Percentiles rank a stretch among this genome's conserved stretches.
These are phyloP conservation scores for Penicillium brevicompactum DNA, from an alignment of 2,329 filamentous ascomycete species.

Conservation along the genomic window DNA sequence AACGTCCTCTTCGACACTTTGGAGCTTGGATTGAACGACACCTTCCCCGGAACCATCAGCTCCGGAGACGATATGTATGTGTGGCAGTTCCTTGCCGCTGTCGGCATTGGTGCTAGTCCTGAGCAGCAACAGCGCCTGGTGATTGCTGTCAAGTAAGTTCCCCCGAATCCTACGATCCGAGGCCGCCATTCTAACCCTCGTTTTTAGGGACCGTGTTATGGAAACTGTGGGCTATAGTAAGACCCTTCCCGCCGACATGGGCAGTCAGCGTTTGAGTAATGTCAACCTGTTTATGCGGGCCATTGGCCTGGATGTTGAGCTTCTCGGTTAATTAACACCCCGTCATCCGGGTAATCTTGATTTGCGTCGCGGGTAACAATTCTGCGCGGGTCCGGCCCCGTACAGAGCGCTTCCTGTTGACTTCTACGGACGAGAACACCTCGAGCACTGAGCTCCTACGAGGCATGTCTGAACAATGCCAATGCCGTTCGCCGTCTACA, in stretches of 20 bases:
- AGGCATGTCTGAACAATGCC: background rate
- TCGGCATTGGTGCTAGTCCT: slow-evolving; percentile 88
- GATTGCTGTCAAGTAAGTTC: slow-evolving; percentile 77
- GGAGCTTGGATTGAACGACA: slow-evolving; percentile 77
- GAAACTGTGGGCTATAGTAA: slow-evolving; percentile 89
- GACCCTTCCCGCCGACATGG: slow-evolving; percentile 84
- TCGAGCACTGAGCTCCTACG: background rate
- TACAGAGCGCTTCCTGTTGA: background rate
- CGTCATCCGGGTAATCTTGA: background rate
- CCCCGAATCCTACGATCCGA: background rate
- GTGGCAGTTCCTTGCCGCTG: slow-evolving; percentile 95
- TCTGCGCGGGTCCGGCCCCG: background rate
- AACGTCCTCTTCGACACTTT: slow-evolving; percentile 83
- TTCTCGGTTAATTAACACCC: slow-evolving; percentile 55
- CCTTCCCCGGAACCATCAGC: slow-evolving; percentile 91
- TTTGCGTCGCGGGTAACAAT: background rate
- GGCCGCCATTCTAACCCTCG: slow-evolving; percentile 17
- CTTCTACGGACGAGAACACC: background rate
- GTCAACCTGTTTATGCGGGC: slow-evolving; percentile 99
- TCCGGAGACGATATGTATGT: slow-evolving; percentile 93
- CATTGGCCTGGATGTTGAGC: slow-evolving; percentile 95
- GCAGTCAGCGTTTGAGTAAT: slow-evolving; percentile 78
- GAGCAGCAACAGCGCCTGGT: slow-evolving; percentile 95
- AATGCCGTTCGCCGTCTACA: slow-evolving; percentile 1
- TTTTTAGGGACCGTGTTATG: slow-evolving; percentile 78